These are phyloP conservation scores for Exophiala alcalophila DNA, from an alignment of 2,329 filamentous ascomycete genomes.

Conservation along the genomic window DNA sequence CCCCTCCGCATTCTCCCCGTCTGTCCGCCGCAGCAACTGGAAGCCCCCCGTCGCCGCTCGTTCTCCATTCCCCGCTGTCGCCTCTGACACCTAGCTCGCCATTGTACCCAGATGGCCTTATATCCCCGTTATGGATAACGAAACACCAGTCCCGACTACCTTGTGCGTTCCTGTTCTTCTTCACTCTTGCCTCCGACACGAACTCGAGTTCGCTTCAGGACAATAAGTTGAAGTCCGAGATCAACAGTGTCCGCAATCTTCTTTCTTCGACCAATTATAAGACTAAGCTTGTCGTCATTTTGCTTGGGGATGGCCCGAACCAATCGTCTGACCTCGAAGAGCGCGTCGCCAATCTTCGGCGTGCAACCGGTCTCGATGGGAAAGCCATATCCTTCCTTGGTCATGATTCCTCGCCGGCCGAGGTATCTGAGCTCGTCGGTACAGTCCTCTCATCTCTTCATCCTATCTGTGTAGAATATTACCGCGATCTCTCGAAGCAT, in stretches of 20 bases:
- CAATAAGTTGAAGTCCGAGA: constrained; percentile 82
- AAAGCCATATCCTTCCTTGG: constrained; percentile 85
- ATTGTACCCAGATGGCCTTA: constrained; percentile 84
- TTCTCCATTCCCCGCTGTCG: constrained; percentile 88
- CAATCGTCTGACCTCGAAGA: constrained; percentile 65
- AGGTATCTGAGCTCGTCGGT: constrained; percentile 70
- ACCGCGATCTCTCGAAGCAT: constrained; percentile 90
- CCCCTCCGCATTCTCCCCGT: constrained; percentile 51
- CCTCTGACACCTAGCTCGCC: constrained; percentile 79
- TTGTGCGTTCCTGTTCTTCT: constrained; percentile 76
- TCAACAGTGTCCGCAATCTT: constrained; percentile 70
- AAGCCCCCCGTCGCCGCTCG: constrained; percentile 47
- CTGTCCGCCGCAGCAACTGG: constrained; percentile 48
- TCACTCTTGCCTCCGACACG: constrained; percentile 68
- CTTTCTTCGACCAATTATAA: constrained; percentile 64
- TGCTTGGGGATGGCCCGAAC: constrained; percentile 70
- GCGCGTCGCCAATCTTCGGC: constrained; percentile 73
- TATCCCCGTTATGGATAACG: constrained; percentile 75
- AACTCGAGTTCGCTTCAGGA: constrained; percentile 76
- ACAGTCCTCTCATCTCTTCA: constrained; percentile 72
- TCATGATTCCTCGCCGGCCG: constrained; percentile 65
- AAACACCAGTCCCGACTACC: constrained; percentile 88
- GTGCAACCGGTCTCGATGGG: constrained; percentile 73
- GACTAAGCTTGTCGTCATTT: constrained; percentile 70
- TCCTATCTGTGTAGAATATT: constrained; percentile 78